Base-by-base conservation (phyloP, 495 filamentous ascomycete species). In the Penicillium maclennaniae region DNA sequence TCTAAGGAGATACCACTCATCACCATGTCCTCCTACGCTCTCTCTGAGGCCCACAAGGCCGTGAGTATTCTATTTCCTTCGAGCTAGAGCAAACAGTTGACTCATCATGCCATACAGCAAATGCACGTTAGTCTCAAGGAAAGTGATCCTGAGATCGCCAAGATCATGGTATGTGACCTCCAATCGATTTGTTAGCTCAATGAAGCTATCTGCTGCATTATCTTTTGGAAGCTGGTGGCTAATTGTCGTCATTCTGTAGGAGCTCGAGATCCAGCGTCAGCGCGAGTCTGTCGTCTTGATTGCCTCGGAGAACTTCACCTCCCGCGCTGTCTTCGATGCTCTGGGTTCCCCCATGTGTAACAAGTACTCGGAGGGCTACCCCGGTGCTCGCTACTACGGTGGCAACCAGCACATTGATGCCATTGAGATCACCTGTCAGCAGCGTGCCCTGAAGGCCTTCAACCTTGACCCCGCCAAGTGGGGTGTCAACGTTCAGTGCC, bases 351-450 rank as follows among this genome's bases (percentile, higher is more conserved):
- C 93, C 47, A 99, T 99, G 93, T 95, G 93, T 78, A 99, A 99
- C 84, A 99, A 99, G 79, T 99, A 99, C 83, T 95, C 90, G 4
- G 93, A 99, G 79, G 93, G 93, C 62, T 96, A 96, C 75, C 95
- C 95, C 64, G 93, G 93, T 65, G 93, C 95, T 43, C 87, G 93
- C 70, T 99, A 99, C 83, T 99, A 99, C 69, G 95, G 95, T 71
- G 93, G 93, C 61, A 99, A 97, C 78, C 84, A 99, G 79, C 90
- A 96, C 80, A 99, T 99, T 55, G 93, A 99, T 71, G 79, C 85
- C 68, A 91, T 97, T 66, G 93, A 99, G 81, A 81, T 88, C 53
- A 91, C 91, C 47, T 99, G 93, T 84, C 93, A 99, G 82, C 81
- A 82, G 73, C 90, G 93, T 73, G 93, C 93, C 60, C 85, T 97